Conservation (phyloP, 495 filamentous ascomycete species). For the Hapsidospora chrysogenum region DNA sequence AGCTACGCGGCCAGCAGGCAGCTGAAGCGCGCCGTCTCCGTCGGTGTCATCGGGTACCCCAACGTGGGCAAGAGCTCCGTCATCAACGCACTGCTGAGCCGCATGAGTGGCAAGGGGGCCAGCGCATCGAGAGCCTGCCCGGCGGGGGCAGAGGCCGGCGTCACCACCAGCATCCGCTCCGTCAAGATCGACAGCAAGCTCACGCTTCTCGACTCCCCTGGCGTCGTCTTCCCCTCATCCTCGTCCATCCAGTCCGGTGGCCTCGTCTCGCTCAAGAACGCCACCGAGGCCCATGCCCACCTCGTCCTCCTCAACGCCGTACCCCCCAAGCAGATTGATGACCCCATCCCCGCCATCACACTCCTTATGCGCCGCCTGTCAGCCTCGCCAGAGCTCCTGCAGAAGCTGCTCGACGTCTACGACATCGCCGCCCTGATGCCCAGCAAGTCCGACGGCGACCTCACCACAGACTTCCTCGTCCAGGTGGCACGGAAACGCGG, state of each 20-base stretch:
- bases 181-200: conserved; percentile 93
- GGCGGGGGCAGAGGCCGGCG: conserved; percentile 80
- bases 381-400: conserved; percentile 47
- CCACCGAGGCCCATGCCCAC: conserved; percentile 64
- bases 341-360: conserved; percentile 72
- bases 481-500: conserved; percentile 90
- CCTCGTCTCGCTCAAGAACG: conserved; percentile 31
- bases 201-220: conserved; percentile 86
- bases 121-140: conserved; percentile 53
- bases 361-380: conserved; percentile 67
- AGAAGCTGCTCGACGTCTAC: conserved; percentile 68
- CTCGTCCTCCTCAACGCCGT: conserved; percentile 80
- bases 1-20: conserved; percentile 70
- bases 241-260: conserved; percentile 12
- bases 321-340: conserved; percentile 83
- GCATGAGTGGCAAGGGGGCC: conserved; percentile 46
- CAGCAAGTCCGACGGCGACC: conserved; percentile 40
- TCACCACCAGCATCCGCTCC: conserved; percentile 74
- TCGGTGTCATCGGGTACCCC: conserved; percentile 91
- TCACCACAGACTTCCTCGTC: conserved; percentile 82
- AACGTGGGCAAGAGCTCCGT: conserved; percentile 97
- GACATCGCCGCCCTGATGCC: conserved; percentile 61
- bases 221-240: conserved; percentile 74
- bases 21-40: conserved; percentile 75
- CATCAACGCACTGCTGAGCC: conserved; percentile 81